phyloP scores from a whole-genome alignment of 495 filamentous ascomycete genomes.

The Hyaloscypha hepaticicola region DNA sequence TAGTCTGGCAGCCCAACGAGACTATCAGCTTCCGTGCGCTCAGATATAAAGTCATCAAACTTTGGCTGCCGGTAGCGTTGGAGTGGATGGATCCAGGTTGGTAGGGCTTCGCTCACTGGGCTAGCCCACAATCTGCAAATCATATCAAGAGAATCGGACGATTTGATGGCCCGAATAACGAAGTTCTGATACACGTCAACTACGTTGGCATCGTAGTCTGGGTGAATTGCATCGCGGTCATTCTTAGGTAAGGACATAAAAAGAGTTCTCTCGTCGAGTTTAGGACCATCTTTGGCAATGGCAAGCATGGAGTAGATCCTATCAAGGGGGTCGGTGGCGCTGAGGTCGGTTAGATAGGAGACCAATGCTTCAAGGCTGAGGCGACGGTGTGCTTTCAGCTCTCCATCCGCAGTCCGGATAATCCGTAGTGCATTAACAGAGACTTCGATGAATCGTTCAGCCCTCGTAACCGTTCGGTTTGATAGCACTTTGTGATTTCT shows the following conservation, averaged over 20 bases:
- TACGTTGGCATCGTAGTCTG: slow-evolving; percentile 1
- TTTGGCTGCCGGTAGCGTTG: slow-evolving; percentile 14
- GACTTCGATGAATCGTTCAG: slow-evolving; percentile 36
- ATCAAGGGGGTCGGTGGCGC: slow-evolving; percentile 7
- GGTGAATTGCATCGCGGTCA: background rate
- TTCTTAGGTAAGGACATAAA: background rate
- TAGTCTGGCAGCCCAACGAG: slow-evolving; percentile 35
- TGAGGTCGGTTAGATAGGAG: background rate
- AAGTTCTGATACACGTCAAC: slow-evolving; percentile 6
- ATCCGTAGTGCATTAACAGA: slow-evolving; percentile 36
- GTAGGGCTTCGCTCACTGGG: background rate
- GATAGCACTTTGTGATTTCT: slow-evolving; percentile 5
- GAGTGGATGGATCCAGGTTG: slow-evolving; percentile 14
- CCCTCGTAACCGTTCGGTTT: slow-evolving; percentile 32
- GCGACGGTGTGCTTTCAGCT: slow-evolving; percentile 2
- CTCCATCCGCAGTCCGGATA: background rate
- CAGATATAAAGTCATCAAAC: slow-evolving; percentile 9
- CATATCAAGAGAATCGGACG: slow-evolving; percentile 3
- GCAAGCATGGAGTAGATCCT: slow-evolving; percentile 10
- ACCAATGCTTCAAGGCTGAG: slow-evolving; percentile 16
- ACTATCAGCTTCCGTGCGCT: slow-evolving; percentile 15
- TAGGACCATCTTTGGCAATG: slow-evolving; percentile 10
- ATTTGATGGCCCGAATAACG: slow-evolving; percentile 3
- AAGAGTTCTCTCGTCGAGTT: background rate
- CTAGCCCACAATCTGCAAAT: slow-evolving; percentile 17